Conservation (phyloP, 1,139 yeast species). For the Blastobotrys persicus region DNA sequence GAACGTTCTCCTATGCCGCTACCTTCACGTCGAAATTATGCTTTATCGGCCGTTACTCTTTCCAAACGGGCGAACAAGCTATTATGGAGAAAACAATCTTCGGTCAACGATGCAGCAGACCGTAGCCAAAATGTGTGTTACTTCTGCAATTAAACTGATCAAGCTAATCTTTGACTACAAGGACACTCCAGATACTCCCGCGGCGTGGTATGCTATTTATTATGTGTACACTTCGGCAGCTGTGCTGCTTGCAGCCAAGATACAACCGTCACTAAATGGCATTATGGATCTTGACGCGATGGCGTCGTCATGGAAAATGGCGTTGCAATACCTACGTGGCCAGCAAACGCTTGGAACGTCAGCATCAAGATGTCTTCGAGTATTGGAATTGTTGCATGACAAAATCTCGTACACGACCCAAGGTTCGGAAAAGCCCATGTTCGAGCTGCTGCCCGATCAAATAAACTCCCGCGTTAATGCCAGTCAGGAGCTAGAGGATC, state of each 20-base stretch:
- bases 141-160: conserved; percentile 21
- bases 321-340: conserved; percentile 16
- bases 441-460: conserved; percentile 1
- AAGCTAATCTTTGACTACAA: conserved; percentile 17
- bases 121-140: conserved; percentile 17
- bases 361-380: conserved; percentile 21
- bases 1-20: conserved; percentile 21
- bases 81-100: conserved; percentile 19
- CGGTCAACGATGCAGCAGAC: background rate
- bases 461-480: background rate
- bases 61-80: conserved; percentile 15
- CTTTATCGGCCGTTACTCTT: conserved; percentile 23
- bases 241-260: conserved; percentile 24
- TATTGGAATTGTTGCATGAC: conserved; percentile 20
- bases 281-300: conserved; percentile 18
- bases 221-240: conserved; percentile 25
- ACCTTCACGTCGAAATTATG: conserved; percentile 23
- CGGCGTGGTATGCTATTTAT: conserved; percentile 24
- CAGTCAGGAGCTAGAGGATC: background rate
- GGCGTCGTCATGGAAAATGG: conserved; percentile 21
- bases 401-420: conserved; percentile 9
- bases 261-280: conserved; percentile 19
- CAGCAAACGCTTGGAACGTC: conserved; percentile 17
- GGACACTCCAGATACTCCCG: conserved; percentile 21
- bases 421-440: background rate